phyloP scores from a whole-genome alignment of 164 flowering plant genomes.

The Aristolochia contorta region DNA sequence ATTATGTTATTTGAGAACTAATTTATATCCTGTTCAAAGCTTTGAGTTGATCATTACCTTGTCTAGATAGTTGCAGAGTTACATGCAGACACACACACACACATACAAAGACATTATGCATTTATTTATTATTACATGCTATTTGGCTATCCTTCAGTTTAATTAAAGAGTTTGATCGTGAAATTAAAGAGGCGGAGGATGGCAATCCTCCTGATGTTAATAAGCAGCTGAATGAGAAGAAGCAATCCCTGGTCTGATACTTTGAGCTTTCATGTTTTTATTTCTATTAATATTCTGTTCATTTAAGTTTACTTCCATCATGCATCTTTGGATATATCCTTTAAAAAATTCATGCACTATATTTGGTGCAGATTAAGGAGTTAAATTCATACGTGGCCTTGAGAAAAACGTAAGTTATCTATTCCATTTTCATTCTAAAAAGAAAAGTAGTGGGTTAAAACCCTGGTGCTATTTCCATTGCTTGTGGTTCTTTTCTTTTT shows the following conservation, averaged over 20 bases:
- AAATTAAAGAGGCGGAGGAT: conserved; percentile 76
- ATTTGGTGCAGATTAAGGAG: conserved; percentile 81
- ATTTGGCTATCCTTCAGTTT: conserved; percentile 35
- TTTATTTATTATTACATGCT: too few species aligned
- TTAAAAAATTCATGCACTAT: neutral
- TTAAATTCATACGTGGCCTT: conserved; percentile 87
- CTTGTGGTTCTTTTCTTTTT: too few species aligned
- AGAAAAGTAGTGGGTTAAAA: too few species aligned
- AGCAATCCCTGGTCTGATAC: conserved; percentile 83
- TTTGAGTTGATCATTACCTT: too few species aligned
- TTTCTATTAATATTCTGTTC: neutral
- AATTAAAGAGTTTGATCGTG: conserved; percentile 95
- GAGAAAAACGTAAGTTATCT: conserved; percentile 79
- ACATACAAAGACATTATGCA: too few species aligned
- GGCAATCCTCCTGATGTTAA: conserved; percentile 71
- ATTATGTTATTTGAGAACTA: too few species aligned
- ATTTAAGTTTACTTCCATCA: neutral
- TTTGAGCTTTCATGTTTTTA: neutral
- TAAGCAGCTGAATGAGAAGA: conserved; percentile 88
- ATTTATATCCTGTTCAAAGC: too few species aligned
- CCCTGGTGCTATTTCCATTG: too few species aligned
- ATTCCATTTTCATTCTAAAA: neutral
- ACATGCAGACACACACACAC: too few species aligned
- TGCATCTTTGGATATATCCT: neutral
- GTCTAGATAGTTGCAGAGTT: too few species aligned